These are phyloP conservation scores for Phaffia rhodozyma DNA, from an alignment of 1,284 basidiomycete species.

Conservation along the genomic window DNA sequence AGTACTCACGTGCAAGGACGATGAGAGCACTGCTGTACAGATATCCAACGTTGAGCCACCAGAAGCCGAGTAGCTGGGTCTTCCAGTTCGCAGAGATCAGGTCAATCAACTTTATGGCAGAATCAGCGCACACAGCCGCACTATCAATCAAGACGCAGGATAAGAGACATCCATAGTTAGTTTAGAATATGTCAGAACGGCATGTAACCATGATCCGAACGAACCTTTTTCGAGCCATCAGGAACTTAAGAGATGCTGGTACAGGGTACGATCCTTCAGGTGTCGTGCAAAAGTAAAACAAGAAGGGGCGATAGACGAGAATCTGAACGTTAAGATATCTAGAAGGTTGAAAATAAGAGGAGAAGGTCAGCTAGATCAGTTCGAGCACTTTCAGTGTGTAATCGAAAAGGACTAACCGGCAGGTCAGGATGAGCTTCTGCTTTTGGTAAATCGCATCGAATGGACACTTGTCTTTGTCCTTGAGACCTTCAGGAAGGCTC, in stretches of 20 bases:
- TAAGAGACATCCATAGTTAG: background rate
- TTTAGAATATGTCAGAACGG: background rate
- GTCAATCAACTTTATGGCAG: conserved; percentile 8
- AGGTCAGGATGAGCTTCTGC: background rate
- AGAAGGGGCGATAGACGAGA: conserved; percentile 20
- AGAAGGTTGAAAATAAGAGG: background rate
- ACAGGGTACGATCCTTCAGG: conserved; percentile 20
- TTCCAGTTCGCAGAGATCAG: background rate
- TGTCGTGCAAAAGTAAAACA: conserved; percentile 42
- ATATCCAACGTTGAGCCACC: too few species aligned
- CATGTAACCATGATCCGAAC: background rate
- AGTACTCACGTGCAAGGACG: too few species aligned
- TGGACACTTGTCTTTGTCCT: background rate
- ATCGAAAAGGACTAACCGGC: background rate
- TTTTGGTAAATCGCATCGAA: background rate
- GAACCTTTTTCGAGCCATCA: conserved; percentile 10
- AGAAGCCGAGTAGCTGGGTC: background rate
- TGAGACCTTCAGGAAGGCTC: background rate
- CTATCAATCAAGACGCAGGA: background rate
- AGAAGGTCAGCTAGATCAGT: background rate
- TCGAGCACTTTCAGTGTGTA: background rate
- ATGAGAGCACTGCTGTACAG: too few species aligned
- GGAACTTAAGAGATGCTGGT: conserved; percentile 20
- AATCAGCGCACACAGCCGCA: conserved; percentile 12
- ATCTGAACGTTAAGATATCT: background rate